Evolutionary conservation across 352 stramenopile species (phyloP), one percentile per base, ranked within the genome.

Genomic region (Phytophthora megakarya): DNA sequence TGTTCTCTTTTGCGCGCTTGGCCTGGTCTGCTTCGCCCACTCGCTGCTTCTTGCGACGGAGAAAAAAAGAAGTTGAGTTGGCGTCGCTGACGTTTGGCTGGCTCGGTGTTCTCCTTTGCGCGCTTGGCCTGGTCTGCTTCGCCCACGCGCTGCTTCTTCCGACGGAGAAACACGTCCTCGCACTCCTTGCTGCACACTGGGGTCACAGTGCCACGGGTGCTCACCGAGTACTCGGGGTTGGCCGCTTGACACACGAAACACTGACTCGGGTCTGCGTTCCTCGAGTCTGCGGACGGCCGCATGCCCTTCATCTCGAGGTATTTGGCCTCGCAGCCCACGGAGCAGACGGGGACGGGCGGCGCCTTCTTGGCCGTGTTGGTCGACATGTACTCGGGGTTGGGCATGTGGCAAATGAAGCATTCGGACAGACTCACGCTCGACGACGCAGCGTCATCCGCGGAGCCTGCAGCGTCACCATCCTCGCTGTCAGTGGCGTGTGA

Each of bases 171-270:
- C 10, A 75, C 56, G 1, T 78, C 65, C 56, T 93, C 84, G 42
- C 85, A 94, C 22, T 85, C 73, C 39, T 90, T 75, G 37, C 80
- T 80, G 48, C 85, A 94, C 37, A 94, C 80, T 0, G 76, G 71
- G 22, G 89, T 81, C 3, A 81, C 80, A 5, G 61, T 60, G 19
- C 70, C 72, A 48, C 77, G 72, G 61, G 82, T 85, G 47, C 83
- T 86, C 25, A 84, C 80, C 47, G 86, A 78, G 65, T 88, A 90
- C 44, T 89, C 78, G 2, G 83, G 83, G 48, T 89, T 80, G 30
- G 70, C 45, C 6, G 67, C 62, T 26, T 86, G 57, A 63, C 85
- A 94, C 40, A 92, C 71, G 39, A 82, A 90, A 70, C 85, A 94
- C 33, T 76, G 64, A 26, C 65, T 78, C 30, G 54, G 39, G 25